Conservation (phyloP, 352 stramenopile species). For the Globisporangium echinulatum region DNA sequence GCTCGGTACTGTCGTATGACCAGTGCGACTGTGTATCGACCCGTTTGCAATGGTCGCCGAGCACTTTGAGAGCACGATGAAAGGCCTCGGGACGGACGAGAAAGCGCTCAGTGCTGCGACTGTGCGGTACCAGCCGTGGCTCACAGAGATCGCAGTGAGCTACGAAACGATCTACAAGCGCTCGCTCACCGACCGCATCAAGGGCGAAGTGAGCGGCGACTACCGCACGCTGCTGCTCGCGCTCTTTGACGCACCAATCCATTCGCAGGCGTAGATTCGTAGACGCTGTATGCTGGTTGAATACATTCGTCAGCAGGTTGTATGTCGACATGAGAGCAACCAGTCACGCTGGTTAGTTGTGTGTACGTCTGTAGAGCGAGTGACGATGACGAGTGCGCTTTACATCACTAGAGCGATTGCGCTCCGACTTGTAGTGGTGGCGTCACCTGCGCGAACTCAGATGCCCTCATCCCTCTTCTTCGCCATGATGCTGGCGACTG, state of each 20-base stretch:
- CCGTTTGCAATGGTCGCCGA: conserved; percentile 36
- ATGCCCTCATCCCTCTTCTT: too few relatives aligned
- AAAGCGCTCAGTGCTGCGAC: conserved; percentile 42
- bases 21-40: conserved; percentile 49
- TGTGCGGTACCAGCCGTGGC: conserved; percentile 49
- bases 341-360: too few relatives aligned
- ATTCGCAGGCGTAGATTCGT: background rate
- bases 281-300: background rate
- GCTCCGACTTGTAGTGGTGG: too few relatives aligned
- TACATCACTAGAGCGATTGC: too few relatives aligned
- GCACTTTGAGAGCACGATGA: conserved; percentile 59
- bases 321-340: background rate
- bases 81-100: conserved; percentile 49
- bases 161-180: conserved; percentile 42
- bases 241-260: conserved; percentile 33
- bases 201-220: conserved; percentile 49
- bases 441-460: too few relatives aligned
- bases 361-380: too few relatives aligned
- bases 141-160: conserved; percentile 25
- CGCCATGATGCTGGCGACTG: too few relatives aligned
- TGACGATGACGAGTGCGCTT: too few relatives aligned
- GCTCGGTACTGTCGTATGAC: background rate
- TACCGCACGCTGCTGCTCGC: conserved; percentile 43
- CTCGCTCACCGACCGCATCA: conserved; percentile 44
- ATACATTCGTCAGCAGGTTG: too few relatives aligned